A percentile compares a stretch with the other conserved stretches of the same genome.
phyloP scores from a whole-genome alignment of 1,284 basidiomycete species.

The Ustilago cynodontis region DNA sequence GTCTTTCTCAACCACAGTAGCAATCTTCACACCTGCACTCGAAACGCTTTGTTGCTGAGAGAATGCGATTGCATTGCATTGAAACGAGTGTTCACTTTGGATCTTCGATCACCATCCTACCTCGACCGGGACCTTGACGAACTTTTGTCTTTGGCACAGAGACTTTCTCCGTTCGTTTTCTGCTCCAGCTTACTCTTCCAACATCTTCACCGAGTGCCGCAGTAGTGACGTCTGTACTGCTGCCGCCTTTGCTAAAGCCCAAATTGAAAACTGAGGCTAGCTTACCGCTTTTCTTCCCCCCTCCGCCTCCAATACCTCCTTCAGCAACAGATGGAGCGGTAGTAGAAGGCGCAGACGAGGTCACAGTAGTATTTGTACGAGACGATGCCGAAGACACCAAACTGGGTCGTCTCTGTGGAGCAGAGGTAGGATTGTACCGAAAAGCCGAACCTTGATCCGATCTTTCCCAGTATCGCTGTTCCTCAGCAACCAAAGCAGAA shows the following conservation, averaged over 20 bases:
- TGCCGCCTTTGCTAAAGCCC: conserved; percentile 5
- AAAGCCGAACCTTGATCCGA: conserved; percentile 10
- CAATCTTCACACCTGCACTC: conserved; percentile 1
- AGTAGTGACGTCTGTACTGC: conserved; percentile 3
- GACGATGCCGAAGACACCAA: background rate
- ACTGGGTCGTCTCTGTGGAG: background rate
- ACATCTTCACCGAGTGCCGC: background rate
- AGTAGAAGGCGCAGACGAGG: background rate
- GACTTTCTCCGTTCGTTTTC: conserved; percentile 39
- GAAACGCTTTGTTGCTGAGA: background rate
- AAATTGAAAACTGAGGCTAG: conserved; percentile 6
- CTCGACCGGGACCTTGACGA: conserved; percentile 40
- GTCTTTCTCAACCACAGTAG: conserved; percentile 14
- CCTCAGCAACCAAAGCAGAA: background rate
- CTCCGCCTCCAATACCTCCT: background rate
- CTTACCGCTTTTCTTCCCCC: conserved; percentile 5
- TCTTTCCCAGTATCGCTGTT: background rate
- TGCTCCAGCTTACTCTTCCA: conserved; percentile 37
- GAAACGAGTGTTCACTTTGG: background rate
- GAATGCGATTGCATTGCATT: background rate
- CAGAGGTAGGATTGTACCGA: conserved; percentile 8
- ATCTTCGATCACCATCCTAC: conserved; percentile 37
- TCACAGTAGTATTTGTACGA: background rate
- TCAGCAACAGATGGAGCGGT: background rate
- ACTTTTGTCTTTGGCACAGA: conserved; percentile 36